These are phyloP conservation scores for Aspergillus asperescens DNA, from an alignment of 495 filamentous ascomycete species.

Conservation along the genomic window DNA sequence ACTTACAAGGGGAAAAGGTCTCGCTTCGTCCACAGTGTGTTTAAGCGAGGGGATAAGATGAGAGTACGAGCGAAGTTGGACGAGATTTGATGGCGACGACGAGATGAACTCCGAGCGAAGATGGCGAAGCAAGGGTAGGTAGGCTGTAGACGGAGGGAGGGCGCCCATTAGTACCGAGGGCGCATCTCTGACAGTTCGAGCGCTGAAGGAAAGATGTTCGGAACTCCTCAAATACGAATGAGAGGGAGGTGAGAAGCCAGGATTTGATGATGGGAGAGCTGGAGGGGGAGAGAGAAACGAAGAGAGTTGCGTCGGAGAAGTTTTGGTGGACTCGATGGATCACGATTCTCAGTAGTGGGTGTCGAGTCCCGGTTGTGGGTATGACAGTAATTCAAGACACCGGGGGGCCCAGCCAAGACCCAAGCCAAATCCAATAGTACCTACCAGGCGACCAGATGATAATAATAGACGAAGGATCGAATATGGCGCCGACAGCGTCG, in stretches of 20 bases:
- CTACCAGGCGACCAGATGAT: constrained; percentile 2
- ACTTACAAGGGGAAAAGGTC: constrained; percentile 14
- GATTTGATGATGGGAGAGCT: neutral
- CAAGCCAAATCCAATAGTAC: constrained; percentile 13
- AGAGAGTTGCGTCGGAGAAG: constrained; percentile 9
- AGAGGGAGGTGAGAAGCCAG: neutral
- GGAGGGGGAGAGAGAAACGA: constrained; percentile 5
- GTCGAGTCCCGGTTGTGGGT: constrained; percentile 21
- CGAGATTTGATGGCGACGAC: constrained; percentile 13
- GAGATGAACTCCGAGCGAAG: constrained; percentile 19
- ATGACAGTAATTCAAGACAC: constrained; percentile 21
- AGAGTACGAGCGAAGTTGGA: constrained; percentile 16
- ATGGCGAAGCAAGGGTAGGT: constrained; percentile 25
- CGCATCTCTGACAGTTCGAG: constrained; percentile 17
- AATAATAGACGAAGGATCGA: constrained; percentile 3
- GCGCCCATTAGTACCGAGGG: constrained; percentile 24
- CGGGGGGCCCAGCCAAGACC: constrained; percentile 21
- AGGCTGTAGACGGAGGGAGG: constrained; percentile 20
- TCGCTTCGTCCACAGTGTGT: neutral
- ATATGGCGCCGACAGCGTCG: neutral
- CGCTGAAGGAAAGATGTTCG: constrained; percentile 1
- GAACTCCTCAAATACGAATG: too few relatives aligned
- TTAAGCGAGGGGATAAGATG: constrained; percentile 13
- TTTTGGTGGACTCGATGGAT: constrained; percentile 20
- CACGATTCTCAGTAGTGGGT: neutral